Evolutionary conservation across 345 rosid species (phyloP).

Genomic region (Gossypium ekmanianum): DNA sequence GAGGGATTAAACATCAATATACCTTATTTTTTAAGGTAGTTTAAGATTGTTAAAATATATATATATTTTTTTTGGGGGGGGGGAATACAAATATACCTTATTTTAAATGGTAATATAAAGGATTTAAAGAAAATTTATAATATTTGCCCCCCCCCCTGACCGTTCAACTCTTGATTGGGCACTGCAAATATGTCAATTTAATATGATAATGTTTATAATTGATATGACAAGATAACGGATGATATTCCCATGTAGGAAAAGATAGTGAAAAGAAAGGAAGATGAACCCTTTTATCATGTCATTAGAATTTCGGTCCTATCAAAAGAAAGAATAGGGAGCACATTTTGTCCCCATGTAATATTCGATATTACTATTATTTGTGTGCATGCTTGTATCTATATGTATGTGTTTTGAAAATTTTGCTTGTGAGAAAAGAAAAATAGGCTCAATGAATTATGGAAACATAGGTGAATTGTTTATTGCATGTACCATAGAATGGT

Average conservation of each 20-base stretch:
- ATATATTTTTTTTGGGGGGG: too few relatives aligned
- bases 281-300: background rate
- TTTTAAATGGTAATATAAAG: too few relatives aligned
- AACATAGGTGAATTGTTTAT: background rate
- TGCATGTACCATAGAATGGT: background rate
- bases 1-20: too few relatives aligned
- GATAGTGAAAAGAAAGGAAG: background rate
- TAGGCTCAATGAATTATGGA: background rate
- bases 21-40: too few relatives aligned
- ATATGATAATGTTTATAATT: background rate
- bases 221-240: background rate
- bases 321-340: background rate
- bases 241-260: background rate
- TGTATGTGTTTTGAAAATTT: background rate
- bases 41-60: too few relatives aligned
- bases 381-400: background rate
- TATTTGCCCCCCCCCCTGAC: too few relatives aligned
- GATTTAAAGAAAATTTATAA: too few relatives aligned
- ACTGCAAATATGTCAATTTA: background rate
- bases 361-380: background rate
- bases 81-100: too few relatives aligned
- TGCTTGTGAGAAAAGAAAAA: background rate
- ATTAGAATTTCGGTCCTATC: background rate
- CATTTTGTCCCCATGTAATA: background rate
- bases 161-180: background rate